phyloP scores from a whole-genome alignment of 2,329 filamentous ascomycete species.

The Fusarium burgessii region DNA sequence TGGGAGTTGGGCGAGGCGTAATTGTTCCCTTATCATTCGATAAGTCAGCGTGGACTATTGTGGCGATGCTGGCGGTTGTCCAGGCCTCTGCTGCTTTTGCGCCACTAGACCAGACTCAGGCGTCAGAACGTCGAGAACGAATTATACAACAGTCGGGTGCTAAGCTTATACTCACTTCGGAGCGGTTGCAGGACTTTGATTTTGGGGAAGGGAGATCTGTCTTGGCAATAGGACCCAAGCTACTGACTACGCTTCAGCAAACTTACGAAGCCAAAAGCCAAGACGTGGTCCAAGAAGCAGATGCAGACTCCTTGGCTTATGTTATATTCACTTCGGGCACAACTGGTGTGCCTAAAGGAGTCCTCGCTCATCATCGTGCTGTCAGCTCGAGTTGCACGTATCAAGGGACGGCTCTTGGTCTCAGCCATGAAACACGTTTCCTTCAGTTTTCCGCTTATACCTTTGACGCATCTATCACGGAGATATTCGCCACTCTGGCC shows the following conservation, averaged over 20 bases:
- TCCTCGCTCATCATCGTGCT: not conserved
- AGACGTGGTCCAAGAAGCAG: not conserved
- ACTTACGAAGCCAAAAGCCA: not conserved
- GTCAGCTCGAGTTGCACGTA: slow-evolving; percentile 5
- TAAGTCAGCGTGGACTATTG: slow-evolving; percentile 18
- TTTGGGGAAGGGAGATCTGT: not conserved
- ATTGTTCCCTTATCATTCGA: slow-evolving; percentile 12
- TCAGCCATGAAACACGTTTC: not conserved
- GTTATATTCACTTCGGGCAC: slow-evolving; percentile 4
- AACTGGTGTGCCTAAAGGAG: not conserved
- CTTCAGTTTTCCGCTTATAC: not conserved
- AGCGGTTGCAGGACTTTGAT: slow-evolving; percentile 3
- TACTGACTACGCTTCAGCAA: not conserved
- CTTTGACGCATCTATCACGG: not conserved
- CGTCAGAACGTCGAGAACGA: not conserved
- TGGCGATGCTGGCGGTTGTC: slow-evolving; percentile 50
- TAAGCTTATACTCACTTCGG: slow-evolving; percentile 4
- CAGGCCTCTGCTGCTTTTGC: slow-evolving; percentile 49
- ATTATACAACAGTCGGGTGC: not conserved
- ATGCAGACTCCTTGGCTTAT: not conserved
- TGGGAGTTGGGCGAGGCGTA: not conserved
- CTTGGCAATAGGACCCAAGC: slow-evolving; percentile 3
- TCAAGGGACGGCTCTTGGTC: not conserved
- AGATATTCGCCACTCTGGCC: not conserved
- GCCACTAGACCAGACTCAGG: slow-evolving; percentile 52